phyloP scores from a whole-genome alignment of 257 asterid genomes.

The Fraxinus excelsior region DNA sequence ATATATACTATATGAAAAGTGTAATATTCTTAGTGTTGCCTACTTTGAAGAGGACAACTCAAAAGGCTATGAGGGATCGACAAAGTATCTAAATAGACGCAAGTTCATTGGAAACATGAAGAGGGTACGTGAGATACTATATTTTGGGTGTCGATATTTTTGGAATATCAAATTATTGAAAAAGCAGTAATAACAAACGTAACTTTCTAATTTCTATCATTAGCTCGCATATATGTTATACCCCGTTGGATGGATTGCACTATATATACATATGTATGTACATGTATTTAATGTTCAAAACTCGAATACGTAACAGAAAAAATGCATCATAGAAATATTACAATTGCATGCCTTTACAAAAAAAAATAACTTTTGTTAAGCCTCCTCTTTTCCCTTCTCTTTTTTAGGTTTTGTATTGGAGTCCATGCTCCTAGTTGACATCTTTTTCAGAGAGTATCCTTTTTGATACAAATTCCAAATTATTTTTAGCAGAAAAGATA shows the following conservation, averaged over 20 bases:
- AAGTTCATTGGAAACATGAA: not conserved
- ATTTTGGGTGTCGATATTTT: no score
- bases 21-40: no score
- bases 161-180: no score
- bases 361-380: slow-evolving; percentile 18
- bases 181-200: not conserved
- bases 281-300: not conserved
- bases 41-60: not conserved
- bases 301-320: not conserved
- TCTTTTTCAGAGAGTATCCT: slow-evolving; percentile 27
- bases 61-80: not conserved
- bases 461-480: slow-evolving; percentile 31
- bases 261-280: not conserved
- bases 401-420: slow-evolving; percentile 20
- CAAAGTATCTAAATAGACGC: not conserved
- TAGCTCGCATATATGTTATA: not conserved
- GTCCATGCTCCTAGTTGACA: slow-evolving; percentile 14
- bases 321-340: not conserved
- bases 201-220: not conserved
- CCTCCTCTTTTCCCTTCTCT: slow-evolving; percentile 10
- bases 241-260: not conserved
- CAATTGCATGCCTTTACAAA: slow-evolving; percentile 16
- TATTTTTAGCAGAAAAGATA: slow-evolving; percentile 24
- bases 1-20: not conserved
- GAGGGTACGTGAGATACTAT: not conserved